These are phyloP conservation scores for Blastocystis sp. DNA, from an alignment of 352 stramenopile genomes.

Conservation along the genomic window DNA sequence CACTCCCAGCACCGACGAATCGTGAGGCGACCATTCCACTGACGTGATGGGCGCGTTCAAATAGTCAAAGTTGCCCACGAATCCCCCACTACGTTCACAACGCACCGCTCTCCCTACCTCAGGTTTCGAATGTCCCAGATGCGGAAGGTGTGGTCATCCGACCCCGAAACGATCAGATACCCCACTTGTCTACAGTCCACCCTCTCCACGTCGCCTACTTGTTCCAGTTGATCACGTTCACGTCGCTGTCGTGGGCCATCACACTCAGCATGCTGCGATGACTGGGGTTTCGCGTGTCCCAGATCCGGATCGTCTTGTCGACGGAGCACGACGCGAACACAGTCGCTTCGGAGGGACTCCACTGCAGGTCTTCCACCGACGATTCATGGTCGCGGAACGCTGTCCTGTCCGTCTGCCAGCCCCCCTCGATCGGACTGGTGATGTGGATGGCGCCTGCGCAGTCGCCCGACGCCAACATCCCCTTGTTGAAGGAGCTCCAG, in stretches of 20 bases:
- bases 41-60: slow-evolving; percentile 86
- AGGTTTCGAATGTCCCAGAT: slow-evolving; percentile 65
- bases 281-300: slow-evolving; percentile 83
- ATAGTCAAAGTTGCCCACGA: slow-evolving; percentile 59
- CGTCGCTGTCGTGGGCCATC: slow-evolving; percentile 82
- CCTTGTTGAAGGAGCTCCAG: slow-evolving; percentile 82
- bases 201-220: slow-evolving; percentile 62
- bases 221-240: slow-evolving; percentile 99
- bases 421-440: slow-evolving; percentile 66
- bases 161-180: slow-evolving; percentile 91
- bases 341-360: slow-evolving; percentile 88
- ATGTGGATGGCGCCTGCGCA: slow-evolving; percentile 91
- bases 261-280: slow-evolving; percentile 83
- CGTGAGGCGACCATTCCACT: slow-evolving; percentile 96
- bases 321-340: slow-evolving; percentile 85
- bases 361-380: slow-evolving; percentile 95
- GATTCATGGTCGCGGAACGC: slow-evolving; percentile 81
- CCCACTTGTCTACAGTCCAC: slow-evolving; percentile 70
- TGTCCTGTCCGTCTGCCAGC: slow-evolving; percentile 78
- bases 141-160: slow-evolving; percentile 86
- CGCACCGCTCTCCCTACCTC: not conserved
- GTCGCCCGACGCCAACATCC: slow-evolving; percentile 86
- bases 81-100: slow-evolving; percentile 1
- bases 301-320: slow-evolving; percentile 88
- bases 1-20: slow-evolving; percentile 92